These are phyloP conservation scores for Capronia coronata DNA, from an alignment of 2,329 filamentous ascomycete species.

Conservation along the genomic window DNA sequence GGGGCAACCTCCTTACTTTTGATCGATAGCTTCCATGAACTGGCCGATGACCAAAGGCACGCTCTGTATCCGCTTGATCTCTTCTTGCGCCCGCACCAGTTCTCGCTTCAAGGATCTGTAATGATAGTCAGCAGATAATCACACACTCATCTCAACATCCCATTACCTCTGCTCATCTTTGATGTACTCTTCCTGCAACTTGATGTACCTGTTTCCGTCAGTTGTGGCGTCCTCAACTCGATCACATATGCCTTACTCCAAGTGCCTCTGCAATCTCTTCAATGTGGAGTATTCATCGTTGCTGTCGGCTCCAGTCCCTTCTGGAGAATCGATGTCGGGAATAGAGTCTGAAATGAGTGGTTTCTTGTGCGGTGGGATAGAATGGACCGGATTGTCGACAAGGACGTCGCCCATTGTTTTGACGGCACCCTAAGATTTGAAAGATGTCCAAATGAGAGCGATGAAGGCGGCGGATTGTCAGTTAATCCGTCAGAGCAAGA, in stretches of 20 bases:
- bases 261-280: conserved; percentile 92
- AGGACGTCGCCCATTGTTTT: conserved; percentile 72
- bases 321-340: conserved; percentile 82
- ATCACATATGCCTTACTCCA: conserved; percentile 61
- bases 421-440: neutral
- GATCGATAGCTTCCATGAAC: conserved; percentile 99
- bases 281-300: conserved; percentile 90
- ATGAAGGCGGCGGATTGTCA: neutral
- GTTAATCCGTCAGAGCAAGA: neutral
- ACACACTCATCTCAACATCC: neutral
- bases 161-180: conserved; percentile 95
- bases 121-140: conserved; percentile 6
- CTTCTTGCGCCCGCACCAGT: conserved; percentile 92
- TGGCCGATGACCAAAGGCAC: conserved; percentile 96
- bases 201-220: conserved; percentile 64
- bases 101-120: conserved; percentile 87
- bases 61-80: conserved; percentile 99
- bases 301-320: conserved; percentile 71
- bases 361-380: conserved; percentile 72
- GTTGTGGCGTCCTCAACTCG: conserved; percentile 11
- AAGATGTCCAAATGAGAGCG: neutral
- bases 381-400: conserved; percentile 73
- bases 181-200: conserved; percentile 99
- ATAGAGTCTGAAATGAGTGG: conserved; percentile 68
- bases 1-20: conserved; percentile 64